Evolutionary conservation across 768 basidiomycete species (phyloP).

Genomic region (Psilocybe subaeruginosa): DNA sequence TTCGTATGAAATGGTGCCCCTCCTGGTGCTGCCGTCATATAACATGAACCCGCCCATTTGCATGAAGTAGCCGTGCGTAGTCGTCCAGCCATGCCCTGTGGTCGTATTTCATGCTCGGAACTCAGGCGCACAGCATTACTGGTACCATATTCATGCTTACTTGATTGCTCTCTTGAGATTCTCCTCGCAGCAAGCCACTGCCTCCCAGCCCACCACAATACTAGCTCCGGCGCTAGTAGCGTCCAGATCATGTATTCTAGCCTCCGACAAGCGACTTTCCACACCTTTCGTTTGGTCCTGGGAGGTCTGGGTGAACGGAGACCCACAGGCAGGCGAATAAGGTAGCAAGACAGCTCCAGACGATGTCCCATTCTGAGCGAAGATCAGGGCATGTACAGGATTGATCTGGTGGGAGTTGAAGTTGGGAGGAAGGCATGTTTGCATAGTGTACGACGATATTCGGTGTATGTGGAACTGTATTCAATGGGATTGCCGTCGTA

Average conservation of each 20-base stretch:
- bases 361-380: neutral
- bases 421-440: no score
- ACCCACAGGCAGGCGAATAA: slow-evolving; percentile 2
- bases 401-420: no score
- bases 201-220: neutral
- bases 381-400: neutral
- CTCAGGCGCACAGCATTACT: no score
- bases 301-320: slow-evolving; percentile 6
- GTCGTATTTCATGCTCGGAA: no score
- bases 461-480: no score
- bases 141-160: neutral
- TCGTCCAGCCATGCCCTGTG: slow-evolving; percentile 2
- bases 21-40: neutral
- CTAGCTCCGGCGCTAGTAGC: neutral
- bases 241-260: slow-evolving; percentile 1
- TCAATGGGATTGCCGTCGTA: no score
- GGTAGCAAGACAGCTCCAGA: neutral
- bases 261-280: neutral
- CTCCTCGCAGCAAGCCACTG: neutral
- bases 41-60: slow-evolving; percentile 17
- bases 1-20: neutral
- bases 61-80: slow-evolving; percentile 9
- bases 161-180: neutral
- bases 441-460: no score
- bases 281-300: neutral